Evolutionary conservation across 306 rosid genomes (phyloP), one percentile per base, ranked within the genome.

Genomic region (Prunus padus): DNA sequence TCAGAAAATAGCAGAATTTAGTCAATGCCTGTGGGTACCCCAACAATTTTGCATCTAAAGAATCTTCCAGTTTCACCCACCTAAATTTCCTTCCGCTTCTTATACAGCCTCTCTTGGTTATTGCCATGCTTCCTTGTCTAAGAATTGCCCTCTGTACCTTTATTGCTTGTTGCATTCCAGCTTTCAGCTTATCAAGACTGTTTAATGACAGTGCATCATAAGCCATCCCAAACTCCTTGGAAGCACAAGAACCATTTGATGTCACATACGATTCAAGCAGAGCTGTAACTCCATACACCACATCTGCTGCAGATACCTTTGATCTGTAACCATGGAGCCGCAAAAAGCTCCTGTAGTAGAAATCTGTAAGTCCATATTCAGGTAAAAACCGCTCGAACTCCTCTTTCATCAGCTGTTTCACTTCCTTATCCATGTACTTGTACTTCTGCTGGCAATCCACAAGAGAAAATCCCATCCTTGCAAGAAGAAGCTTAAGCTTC

Each of bases 21-120:
- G 98, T 92, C 88, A 95, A 84, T 0, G 99, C 97, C 79, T 92
- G 99, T 0, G 99, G 99, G 62, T 95, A 90, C 19, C 99, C 97
- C 81, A 92, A 75, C 42, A 92, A 76, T 74, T 74, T 89, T 37
- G 93, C 78, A 59, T 95, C 96, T 15, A 37, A 82, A 0, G 90
- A 90, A 84, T 95, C 99, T 70, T 89, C 97, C 5, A 95, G 88
- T 76, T 92, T 95, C 79, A 95, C 85, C 99, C 99, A 95, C 69
- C 98, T 76, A 66, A 95, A 95, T 66, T 88, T 95, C 74, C 97
- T 89, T 55, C 99, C 97, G 76, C 99, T 92, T 80, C 98, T 77
- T 76, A 92, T 89, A 14, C 84, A 85, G 19, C 99, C 99, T 49
- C 69, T 89, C 85, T 89, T 95, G 18, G 86, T 90, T 67, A 95